phyloP scores from a whole-genome alignment of 2,329 filamentous ascomycete species.

The Apiospora hydei region DNA sequence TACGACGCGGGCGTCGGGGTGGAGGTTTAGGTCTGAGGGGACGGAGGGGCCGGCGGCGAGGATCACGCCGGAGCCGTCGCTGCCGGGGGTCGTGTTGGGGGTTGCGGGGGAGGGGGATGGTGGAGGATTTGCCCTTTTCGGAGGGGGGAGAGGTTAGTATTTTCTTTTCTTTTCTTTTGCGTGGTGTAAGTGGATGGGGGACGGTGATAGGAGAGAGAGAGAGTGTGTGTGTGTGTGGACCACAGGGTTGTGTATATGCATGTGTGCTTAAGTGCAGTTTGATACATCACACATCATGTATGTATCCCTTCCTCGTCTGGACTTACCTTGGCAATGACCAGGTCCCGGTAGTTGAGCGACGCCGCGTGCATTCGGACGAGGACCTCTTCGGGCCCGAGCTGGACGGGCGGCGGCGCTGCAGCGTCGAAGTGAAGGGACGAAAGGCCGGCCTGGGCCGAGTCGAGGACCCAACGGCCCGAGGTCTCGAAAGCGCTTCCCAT shows the following conservation, averaged over 20 bases:
- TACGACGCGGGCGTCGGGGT: slow-evolving; percentile 52
- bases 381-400: slow-evolving; percentile 60
- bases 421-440: slow-evolving; percentile 29
- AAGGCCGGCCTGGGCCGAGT: slow-evolving; percentile 25
- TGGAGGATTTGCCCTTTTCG: slow-evolving; percentile 4
- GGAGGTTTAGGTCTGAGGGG: slow-evolving; percentile 30
- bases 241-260: neutral
- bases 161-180: neutral
- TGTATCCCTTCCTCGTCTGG: neutral
- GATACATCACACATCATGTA: neutral
- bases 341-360: slow-evolving; percentile 49
- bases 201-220: neutral
- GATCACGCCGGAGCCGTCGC: slow-evolving; percentile 60
- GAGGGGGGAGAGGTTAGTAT: neutral
- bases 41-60: slow-evolving; percentile 38
- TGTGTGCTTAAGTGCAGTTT: neutral
- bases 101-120: slow-evolving; percentile 24
- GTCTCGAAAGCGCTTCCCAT: slow-evolving; percentile 14
- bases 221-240: neutral
- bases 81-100: slow-evolving; percentile 38
- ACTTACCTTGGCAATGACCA: slow-evolving; percentile 44
- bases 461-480: slow-evolving; percentile 29
- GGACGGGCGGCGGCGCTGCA: slow-evolving; percentile 22
- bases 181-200: neutral
- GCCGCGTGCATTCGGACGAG: slow-evolving; percentile 56